Percentiles rank a stretch among this genome's conserved stretches.
Evolutionary conservation across 768 basidiomycete species (phyloP).

Genomic region (Termitomyces sp.): DNA sequence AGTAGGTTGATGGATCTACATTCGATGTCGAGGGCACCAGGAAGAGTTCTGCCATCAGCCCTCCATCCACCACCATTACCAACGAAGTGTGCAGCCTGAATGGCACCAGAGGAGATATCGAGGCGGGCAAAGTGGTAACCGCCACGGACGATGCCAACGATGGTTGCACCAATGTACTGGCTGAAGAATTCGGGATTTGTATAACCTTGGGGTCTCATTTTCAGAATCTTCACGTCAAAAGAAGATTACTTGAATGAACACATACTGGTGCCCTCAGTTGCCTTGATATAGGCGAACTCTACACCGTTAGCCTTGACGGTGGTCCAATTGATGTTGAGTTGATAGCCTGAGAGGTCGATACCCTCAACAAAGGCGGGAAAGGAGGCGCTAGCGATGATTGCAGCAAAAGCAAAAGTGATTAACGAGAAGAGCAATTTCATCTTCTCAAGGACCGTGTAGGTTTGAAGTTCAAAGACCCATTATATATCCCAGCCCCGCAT

Average conservation of each 20-base stretch:
- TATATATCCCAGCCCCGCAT: slow-evolving; percentile 4
- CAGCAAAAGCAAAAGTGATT: slow-evolving; percentile 12
- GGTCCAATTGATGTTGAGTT: slow-evolving; percentile 48
- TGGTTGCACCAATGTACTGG: slow-evolving; percentile 56
- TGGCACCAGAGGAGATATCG: slow-evolving; percentile 46
- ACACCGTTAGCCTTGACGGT: slow-evolving; percentile 49
- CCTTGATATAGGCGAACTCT: slow-evolving; percentile 62
- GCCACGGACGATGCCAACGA: slow-evolving; percentile 55
- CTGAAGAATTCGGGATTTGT: slow-evolving; percentile 38
- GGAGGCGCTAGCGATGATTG: slow-evolving; percentile 17
- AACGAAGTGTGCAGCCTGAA: slow-evolving; percentile 58
- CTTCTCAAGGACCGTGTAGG: not conserved
- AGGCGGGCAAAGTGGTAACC: slow-evolving; percentile 43
- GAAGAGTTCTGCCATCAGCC: slow-evolving; percentile 42
- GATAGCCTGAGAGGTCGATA: slow-evolving; percentile 54
- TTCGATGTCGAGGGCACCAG: slow-evolving; percentile 63
- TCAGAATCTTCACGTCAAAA: not conserved
- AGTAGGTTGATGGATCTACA: slow-evolving; percentile 29
- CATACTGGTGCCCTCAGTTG: slow-evolving; percentile 42
- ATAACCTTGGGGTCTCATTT: slow-evolving; percentile 25
- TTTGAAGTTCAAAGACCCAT: not conserved
- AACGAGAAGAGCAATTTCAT: slow-evolving; percentile 17
- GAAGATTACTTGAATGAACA: not conserved
- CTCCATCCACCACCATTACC: slow-evolving; percentile 42
- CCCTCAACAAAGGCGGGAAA: slow-evolving; percentile 38